Evolutionary conservation across 306 rosid species (phyloP).

Genomic region (Cyamopsis tetragonoloba): DNA sequence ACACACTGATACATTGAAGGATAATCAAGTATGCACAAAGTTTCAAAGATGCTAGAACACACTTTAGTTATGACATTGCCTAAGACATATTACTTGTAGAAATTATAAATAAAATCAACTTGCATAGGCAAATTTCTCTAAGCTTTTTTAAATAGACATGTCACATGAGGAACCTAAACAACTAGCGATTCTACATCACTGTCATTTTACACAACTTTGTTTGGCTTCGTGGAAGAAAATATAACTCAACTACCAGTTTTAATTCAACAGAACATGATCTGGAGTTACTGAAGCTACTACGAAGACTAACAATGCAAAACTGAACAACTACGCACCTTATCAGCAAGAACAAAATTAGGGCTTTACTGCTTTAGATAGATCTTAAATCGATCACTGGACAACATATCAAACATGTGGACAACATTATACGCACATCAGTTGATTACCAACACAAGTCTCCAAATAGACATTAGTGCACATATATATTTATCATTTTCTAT

Average conservation of each 20-base stretch:
- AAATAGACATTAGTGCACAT: neutral
- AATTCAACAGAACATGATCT: neutral
- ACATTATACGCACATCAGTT: neutral
- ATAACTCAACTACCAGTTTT: neutral
- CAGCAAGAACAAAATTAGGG: conserved; percentile 5
- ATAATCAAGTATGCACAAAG: conserved; percentile 1
- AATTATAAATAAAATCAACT: neutral
- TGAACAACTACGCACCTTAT: conserved; percentile 9
- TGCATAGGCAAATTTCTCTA: neutral
- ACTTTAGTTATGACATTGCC: neutral
- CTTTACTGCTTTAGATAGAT: neutral
- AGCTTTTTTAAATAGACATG: neutral
- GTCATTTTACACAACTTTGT: neutral
- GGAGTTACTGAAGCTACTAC: neutral
- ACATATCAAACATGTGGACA: conserved; percentile 16
- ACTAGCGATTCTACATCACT: neutral
- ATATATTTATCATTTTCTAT: conserved; percentile 8
- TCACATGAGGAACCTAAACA: conserved; percentile 5
- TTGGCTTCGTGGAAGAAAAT: conserved; percentile 5
- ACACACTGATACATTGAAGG: neutral
- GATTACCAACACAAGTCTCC: conserved; percentile 1
- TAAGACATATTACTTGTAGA: neutral
- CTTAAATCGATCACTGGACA: neutral
- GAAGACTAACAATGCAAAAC: conserved; percentile 4
- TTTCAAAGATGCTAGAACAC: conserved; percentile 8